A percentile compares a stretch with the other conserved stretches of the same genome.
Evolutionary conservation across 2,329 filamentous ascomycete genomes (phyloP).

Genomic region (Trichoderma gracile): DNA sequence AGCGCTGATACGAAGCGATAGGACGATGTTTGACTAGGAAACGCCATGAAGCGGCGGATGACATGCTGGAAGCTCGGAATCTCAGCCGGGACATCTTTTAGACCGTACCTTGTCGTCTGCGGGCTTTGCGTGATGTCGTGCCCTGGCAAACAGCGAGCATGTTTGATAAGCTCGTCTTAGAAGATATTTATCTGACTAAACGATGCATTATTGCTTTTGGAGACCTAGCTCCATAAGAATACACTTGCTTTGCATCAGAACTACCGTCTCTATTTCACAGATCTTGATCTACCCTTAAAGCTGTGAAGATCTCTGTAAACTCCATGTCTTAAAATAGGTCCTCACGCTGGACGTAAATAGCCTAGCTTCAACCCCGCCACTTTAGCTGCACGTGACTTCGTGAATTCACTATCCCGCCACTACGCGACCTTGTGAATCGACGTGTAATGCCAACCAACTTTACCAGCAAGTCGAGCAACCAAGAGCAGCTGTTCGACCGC

Average conservation of each 20-base stretch:
- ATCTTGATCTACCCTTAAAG: too few relatives aligned
- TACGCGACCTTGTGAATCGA: conserved; percentile 9
- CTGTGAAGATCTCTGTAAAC: not conserved
- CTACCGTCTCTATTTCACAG: too few relatives aligned
- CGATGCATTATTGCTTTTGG: too few relatives aligned
- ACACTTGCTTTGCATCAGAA: too few relatives aligned
- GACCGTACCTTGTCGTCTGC: not conserved
- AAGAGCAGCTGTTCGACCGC: not conserved
- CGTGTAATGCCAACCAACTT: not conserved
- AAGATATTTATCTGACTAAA: too few relatives aligned
- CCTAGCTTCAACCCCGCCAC: not conserved
- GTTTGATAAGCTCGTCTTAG: too few relatives aligned
- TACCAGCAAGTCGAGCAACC: not conserved
- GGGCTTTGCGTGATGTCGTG: too few relatives aligned
- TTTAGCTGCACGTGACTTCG: conserved; percentile 4
- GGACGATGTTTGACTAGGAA: not conserved
- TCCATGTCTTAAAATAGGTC: not conserved
- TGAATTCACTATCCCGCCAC: not conserved
- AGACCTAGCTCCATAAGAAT: too few relatives aligned
- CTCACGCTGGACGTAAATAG: not conserved
- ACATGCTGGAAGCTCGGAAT: not conserved
- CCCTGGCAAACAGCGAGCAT: not conserved
- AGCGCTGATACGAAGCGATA: not conserved
- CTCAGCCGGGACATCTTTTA: conserved; percentile 15
- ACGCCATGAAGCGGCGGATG: not conserved